A percentile compares a stretch with the other conserved stretches of the same genome.
Evolutionary conservation across 257 asterid species (phyloP).

Genomic region (Capsicum rhomboideum): DNA sequence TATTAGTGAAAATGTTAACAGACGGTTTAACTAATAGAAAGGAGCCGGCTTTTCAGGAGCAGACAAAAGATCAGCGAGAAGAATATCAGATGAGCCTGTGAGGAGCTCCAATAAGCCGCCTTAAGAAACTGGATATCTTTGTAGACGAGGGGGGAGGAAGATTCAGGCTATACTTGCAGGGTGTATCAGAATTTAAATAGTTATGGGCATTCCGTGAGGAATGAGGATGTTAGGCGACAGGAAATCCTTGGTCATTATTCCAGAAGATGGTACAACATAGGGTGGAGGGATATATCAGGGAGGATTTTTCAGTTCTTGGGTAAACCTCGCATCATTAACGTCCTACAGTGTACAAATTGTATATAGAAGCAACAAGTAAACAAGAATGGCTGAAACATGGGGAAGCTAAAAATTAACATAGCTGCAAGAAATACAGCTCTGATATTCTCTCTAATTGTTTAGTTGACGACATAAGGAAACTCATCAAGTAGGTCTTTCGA

Average conservation of each 20-base stretch:
- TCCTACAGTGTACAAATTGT: neutral
- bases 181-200: neutral
- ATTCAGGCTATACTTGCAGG: neutral
- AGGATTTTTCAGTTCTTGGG: neutral
- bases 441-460: neutral
- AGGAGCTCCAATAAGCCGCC: neutral
- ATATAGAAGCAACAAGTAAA: neutral
- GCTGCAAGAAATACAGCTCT: neutral
- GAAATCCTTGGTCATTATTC: neutral
- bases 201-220: neutral
- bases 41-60: neutral
- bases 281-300: neutral
- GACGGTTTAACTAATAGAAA: neutral
- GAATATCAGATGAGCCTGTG: neutral
- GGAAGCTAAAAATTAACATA: neutral
- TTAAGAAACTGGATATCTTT: neutral
- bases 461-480: too few species aligned
- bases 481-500: too few species aligned
- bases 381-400: neutral
- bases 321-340: neutral
- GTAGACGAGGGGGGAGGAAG: neutral
- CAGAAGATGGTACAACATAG: neutral
- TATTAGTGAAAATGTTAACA: neutral
- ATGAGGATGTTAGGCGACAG: neutral
- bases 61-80: neutral